These are phyloP conservation scores for Euphorbia schlechtendalii DNA, from an alignment of 441 rosid species.

Conservation along the genomic window DNA sequence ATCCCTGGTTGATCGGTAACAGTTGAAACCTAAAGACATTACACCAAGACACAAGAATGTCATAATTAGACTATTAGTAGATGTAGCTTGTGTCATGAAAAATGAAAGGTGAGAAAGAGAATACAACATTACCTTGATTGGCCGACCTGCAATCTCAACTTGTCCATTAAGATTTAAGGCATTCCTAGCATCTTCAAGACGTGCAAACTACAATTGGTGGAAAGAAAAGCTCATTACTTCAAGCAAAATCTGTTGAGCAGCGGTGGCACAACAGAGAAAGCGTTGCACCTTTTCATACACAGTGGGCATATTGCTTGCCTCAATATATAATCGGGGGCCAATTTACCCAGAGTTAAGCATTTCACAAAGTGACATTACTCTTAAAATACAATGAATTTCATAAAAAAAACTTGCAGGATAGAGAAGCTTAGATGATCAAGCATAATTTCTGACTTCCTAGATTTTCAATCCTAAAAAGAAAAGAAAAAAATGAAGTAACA, in stretches of 20 bases:
- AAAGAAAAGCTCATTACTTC: background rate
- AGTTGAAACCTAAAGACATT: slow-evolving; percentile 67
- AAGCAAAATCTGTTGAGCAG: background rate
- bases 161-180: slow-evolving; percentile 88
- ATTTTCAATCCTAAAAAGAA: background rate
- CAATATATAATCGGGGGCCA: background rate
- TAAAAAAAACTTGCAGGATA: no score
- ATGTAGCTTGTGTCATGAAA: background rate
- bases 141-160: slow-evolving; percentile 84
- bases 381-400: background rate
- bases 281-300: no score
- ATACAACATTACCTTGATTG: slow-evolving; percentile 65
- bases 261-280: background rate
- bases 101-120: background rate
- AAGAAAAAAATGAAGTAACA: background rate
- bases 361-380: background rate
- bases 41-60: background rate
- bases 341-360: background rate
- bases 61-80: no score
- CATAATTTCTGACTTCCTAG: background rate
- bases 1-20: slow-evolving; percentile 78
- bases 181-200: slow-evolving; percentile 93
- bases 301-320: background rate
- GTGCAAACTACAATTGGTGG: slow-evolving; percentile 56
- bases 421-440: background rate